Conservation (phyloP, 177 flowering plant genomes). For the Vitis hybrid region DNA sequence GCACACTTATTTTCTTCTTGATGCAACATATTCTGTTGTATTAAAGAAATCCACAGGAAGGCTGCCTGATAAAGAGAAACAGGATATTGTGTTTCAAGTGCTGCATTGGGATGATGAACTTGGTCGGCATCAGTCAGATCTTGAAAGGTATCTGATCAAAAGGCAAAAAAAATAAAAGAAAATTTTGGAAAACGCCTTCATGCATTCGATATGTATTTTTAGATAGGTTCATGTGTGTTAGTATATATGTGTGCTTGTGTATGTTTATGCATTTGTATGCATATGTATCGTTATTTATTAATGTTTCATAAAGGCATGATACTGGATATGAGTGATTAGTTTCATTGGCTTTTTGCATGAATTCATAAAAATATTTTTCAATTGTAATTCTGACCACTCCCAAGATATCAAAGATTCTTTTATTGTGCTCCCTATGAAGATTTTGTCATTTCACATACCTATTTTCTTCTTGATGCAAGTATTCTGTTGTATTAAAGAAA, state of each 20-base stretch:
- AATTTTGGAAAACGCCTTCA: too few relatives aligned
- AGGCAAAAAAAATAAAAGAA: too few relatives aligned
- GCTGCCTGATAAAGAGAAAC: conserved; percentile 40
- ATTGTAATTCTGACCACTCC: too few relatives aligned
- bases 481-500: too few relatives aligned
- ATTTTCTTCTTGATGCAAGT: too few relatives aligned
- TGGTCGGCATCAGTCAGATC: conserved; percentile 30
- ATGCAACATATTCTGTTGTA: conserved; percentile 64
- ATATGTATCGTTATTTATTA: too few relatives aligned
- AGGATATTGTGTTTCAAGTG: conserved; percentile 31
- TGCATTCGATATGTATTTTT: too few relatives aligned
- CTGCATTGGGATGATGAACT: conserved; percentile 34
- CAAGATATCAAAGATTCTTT: background rate
- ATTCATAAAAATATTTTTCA: background rate
- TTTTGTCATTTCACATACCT: too few relatives aligned
- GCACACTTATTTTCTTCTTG: conserved; percentile 87
- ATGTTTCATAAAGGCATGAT: too few relatives aligned
- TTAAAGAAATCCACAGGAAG: conserved; percentile 46
- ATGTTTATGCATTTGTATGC: background rate
- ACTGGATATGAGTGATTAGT: background rate
- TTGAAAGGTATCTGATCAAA: conserved; percentile 41
- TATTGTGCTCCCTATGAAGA: too few relatives aligned
- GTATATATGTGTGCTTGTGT: background rate
- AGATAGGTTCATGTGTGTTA: background rate
- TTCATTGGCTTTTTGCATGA: background rate